Conservation (phyloP, 1,284 basidiomycete species). For the Fomitopsis pinicola region DNA sequence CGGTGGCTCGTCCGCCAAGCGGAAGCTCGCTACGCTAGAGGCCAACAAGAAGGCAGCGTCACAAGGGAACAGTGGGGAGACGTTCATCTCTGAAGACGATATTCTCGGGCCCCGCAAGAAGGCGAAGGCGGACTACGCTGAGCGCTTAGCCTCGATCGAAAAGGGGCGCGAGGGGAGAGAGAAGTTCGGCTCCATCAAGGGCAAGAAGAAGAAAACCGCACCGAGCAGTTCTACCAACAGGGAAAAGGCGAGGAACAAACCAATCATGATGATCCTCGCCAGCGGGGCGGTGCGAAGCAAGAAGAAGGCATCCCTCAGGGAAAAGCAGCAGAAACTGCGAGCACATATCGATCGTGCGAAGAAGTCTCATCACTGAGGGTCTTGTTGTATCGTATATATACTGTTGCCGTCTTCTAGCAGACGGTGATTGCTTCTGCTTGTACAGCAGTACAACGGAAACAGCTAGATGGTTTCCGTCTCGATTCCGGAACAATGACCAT, state of each 20-base stretch:
- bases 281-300: slow-evolving; percentile 76
- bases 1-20: slow-evolving; percentile 77
- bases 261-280: slow-evolving; percentile 88
- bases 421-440: too few relatives aligned
- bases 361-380: slow-evolving; percentile 35
- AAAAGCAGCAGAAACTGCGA: slow-evolving; percentile 78
- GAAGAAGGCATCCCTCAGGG: slow-evolving; percentile 83
- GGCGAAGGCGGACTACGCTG: slow-evolving; percentile 91
- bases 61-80: slow-evolving; percentile 43
- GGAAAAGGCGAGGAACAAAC: slow-evolving; percentile 89
- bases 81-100: slow-evolving; percentile 85
- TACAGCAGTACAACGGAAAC: too few relatives aligned
- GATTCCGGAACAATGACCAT: too few relatives aligned
- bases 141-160: slow-evolving; percentile 88
- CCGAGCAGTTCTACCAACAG: slow-evolving; percentile 84
- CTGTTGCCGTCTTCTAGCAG: too few relatives aligned
- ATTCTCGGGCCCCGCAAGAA: slow-evolving; percentile 96
- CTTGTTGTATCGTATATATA: neutral
- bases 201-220: slow-evolving; percentile 80
- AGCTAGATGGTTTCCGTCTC: too few relatives aligned
- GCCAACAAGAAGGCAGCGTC: slow-evolving; percentile 54
- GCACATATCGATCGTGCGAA: slow-evolving; percentile 72
- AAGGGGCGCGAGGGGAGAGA: slow-evolving; percentile 94
- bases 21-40: slow-evolving; percentile 82
- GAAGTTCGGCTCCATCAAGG: slow-evolving; percentile 88